A percentile compares a stretch with the other conserved stretches of the same genome.
Evolutionary conservation across 495 filamentous ascomycete genomes (phyloP).

Genomic region (Xylaria cubensis): DNA sequence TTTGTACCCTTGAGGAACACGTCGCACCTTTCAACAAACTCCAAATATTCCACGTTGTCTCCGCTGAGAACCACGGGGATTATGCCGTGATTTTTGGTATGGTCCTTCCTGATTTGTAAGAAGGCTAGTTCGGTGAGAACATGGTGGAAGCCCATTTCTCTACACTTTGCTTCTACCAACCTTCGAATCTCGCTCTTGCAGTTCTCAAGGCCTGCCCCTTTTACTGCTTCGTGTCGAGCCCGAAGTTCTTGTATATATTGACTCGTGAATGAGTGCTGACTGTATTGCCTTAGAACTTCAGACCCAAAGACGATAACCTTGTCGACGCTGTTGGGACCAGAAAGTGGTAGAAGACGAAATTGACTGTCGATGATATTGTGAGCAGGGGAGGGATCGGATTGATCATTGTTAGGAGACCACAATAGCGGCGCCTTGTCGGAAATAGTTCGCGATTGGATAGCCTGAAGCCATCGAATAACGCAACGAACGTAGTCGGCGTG

Average conservation of each 20-base stretch:
- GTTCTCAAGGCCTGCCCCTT: background rate
- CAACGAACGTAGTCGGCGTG: background rate
- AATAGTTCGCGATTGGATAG: background rate
- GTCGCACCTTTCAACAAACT: background rate
- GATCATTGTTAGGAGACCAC: background rate
- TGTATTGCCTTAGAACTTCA: background rate
- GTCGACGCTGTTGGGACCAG: background rate
- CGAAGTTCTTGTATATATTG: background rate
- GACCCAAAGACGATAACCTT: background rate
- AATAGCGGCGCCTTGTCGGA: background rate
- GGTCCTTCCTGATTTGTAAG: background rate
- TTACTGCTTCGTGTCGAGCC: background rate
- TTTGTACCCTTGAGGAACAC: background rate
- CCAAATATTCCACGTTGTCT: background rate
- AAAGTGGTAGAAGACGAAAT: background rate
- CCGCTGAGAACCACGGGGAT: background rate
- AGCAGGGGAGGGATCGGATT: background rate
- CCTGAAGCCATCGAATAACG: background rate
- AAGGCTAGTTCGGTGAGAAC: background rate
- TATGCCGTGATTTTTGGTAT: background rate
- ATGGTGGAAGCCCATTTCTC: background rate
- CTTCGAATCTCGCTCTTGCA: background rate
- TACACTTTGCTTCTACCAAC: background rate
- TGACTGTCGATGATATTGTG: background rate
- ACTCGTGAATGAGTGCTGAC: background rate